These are phyloP conservation scores for Serendipita sp. DNA, from an alignment of 768 basidiomycete species.

Conservation along the genomic window DNA sequence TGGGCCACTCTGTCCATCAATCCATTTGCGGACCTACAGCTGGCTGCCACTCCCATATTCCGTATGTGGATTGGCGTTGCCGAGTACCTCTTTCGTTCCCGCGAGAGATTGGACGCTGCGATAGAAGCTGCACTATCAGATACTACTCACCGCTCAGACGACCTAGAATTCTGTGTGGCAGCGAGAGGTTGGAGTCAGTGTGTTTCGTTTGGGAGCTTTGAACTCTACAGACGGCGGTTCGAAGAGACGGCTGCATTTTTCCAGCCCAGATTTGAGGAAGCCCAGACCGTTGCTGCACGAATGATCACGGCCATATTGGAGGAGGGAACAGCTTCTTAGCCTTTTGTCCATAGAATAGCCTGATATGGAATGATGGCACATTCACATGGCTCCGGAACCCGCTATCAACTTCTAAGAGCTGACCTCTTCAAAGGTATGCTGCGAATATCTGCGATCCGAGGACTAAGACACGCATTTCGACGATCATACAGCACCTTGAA, in stretches of 20 bases:
- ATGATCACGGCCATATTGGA: slow-evolving; percentile 71
- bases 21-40: slow-evolving; percentile 78
- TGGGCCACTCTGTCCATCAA: slow-evolving; percentile 81
- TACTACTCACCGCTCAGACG: slow-evolving; percentile 68
- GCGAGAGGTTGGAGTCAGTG: slow-evolving; percentile 95
- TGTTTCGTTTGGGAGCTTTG: slow-evolving; percentile 82
- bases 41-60: slow-evolving; percentile 94
- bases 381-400: neutral
- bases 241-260: slow-evolving; percentile 70
- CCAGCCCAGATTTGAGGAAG: slow-evolving; percentile 74
- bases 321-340: neutral
- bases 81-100: slow-evolving; percentile 79
- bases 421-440: no score
- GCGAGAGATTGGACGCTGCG: slow-evolving; percentile 45
- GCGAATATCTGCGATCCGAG: no score
- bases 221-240: slow-evolving; percentile 71
- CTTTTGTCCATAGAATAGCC: neutral
- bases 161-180: slow-evolving; percentile 86
- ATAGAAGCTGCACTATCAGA: slow-evolving; percentile 63
- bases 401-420: neutral
- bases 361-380: no score
- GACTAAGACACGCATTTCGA: no score
- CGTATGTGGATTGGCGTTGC: slow-evolving; percentile 94
- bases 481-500: no score
- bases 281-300: slow-evolving; percentile 59